Evolutionary conservation across 2,329 filamentous ascomycete genomes (phyloP).

Genomic region (Pseudogymnoascus verrucosus): DNA sequence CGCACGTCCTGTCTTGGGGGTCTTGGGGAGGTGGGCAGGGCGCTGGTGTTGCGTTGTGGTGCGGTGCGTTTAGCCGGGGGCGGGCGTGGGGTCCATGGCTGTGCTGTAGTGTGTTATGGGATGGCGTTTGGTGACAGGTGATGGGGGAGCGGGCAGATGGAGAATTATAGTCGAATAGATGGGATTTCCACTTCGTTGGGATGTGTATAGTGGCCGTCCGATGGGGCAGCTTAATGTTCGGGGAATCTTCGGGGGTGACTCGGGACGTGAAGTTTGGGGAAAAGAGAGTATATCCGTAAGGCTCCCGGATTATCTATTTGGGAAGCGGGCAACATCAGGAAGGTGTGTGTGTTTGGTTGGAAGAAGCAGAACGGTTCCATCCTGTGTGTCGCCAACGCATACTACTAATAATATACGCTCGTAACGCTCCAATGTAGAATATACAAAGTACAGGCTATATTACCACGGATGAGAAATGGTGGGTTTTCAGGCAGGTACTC

Average conservation of each 20-base stretch:
- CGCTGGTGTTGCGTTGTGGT: not conserved
- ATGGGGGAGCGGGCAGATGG: not conserved
- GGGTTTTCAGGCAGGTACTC: not conserved
- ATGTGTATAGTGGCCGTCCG: not conserved
- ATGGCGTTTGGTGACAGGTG: not conserved
- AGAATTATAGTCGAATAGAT: conserved; percentile 1
- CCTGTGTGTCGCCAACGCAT: not conserved
- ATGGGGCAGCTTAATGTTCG: not conserved
- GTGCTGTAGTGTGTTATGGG: not conserved
- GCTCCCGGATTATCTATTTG: not conserved
- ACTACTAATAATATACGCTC: not conserved
- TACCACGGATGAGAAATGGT: not conserved
- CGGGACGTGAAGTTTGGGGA: not conserved
- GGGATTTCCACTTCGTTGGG: not conserved
- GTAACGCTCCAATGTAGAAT: not conserved
- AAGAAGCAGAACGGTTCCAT: not conserved
- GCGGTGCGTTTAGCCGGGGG: not conserved
- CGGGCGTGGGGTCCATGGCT: not conserved
- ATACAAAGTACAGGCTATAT: conserved; percentile 1
- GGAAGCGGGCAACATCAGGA: not conserved
- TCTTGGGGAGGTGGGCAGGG: not conserved
- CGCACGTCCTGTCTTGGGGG: not conserved
- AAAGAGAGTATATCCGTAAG: not conserved
- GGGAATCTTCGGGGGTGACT: not conserved
- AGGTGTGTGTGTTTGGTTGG: not conserved